Base-by-base conservation (phyloP, 768 basidiomycete genomes). In the Russula ochroleuca region DNA sequence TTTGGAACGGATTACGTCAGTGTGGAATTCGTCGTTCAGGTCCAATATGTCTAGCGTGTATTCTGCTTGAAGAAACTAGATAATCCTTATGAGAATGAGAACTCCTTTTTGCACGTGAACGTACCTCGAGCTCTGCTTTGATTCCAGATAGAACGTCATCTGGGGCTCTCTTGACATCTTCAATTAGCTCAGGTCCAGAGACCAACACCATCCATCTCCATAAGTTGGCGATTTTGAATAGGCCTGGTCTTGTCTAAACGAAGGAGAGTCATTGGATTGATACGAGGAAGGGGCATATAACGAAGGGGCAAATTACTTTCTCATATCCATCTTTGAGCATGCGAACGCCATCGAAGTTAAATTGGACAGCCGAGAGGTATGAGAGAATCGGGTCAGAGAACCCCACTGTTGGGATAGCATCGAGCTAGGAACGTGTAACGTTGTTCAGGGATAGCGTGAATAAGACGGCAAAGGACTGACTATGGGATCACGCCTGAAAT, bases 331-430 rank as follows among this genome's bases (percentile, higher is more conserved):
- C 9, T 40, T 23, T 56, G 15, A 56, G 19, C 14, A 56, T 62
- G 15, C 25, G 37, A 21, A 15, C 19, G 13, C 38, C 33, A 28
- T 59, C 43, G n/a, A 54, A 28, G 3, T 14, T 48, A 13, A 47
- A 37, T 9, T 33, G 28, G 52, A 37, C 1, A 41, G 58, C 66
- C 4, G 57, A 62, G 15, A 53, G 28, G 54, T 69, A 75, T 4
- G 74, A 75, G 23, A 71, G 66, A 1, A 76, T 41, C 31, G 72
- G 69, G 15, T 51, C 62, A 8, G 63, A 69, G 21, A 45, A 21
- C n/a, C 45, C 45, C 11, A 47, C 21, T 3, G 45, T 21, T 5
- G 45, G 45, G 45, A 47, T 50, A 9, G 28, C 8, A 15, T 50
- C 28, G 31, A 50, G 25, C 49, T 50, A 15, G 31, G 14, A 9